phyloP scores from a whole-genome alignment of 768 basidiomycete species.

The Hericium rajendrae region DNA sequence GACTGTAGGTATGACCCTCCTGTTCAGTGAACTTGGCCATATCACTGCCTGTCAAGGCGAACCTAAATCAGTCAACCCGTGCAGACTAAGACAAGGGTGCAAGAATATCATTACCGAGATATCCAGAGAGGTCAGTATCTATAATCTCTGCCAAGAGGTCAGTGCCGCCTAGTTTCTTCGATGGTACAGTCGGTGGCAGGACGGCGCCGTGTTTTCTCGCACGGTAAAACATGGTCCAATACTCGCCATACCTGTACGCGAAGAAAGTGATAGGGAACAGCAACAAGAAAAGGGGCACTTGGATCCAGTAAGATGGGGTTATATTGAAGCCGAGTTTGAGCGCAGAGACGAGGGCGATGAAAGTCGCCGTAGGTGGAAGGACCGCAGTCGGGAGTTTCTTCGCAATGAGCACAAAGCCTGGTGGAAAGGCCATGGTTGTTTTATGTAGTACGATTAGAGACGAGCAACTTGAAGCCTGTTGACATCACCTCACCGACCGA shows the following conservation, averaged over 20 bases:
- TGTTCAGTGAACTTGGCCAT: neutral
- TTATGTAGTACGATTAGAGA: neutral
- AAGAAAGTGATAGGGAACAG: neutral
- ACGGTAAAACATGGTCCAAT: neutral
- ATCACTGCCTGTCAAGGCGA: neutral
- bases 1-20: neutral
- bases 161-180: neutral
- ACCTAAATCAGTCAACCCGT: neutral
- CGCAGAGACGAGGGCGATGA: neutral
- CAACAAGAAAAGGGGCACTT: neutral
- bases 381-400: neutral
- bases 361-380: neutral
- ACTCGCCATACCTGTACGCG: neutral
- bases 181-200: neutral
- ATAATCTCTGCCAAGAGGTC: neutral
- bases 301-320: neutral
- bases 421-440: neutral
- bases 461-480: too few relatives aligned
- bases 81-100: neutral
- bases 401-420: neutral
- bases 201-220: neutral
- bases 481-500: too few relatives aligned
- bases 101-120: too few relatives aligned
- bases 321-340: neutral
- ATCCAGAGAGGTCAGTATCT: too few relatives aligned